Base-by-base conservation (phyloP, 352 stramenopile species). In the Phytophthora litchii region DNA sequence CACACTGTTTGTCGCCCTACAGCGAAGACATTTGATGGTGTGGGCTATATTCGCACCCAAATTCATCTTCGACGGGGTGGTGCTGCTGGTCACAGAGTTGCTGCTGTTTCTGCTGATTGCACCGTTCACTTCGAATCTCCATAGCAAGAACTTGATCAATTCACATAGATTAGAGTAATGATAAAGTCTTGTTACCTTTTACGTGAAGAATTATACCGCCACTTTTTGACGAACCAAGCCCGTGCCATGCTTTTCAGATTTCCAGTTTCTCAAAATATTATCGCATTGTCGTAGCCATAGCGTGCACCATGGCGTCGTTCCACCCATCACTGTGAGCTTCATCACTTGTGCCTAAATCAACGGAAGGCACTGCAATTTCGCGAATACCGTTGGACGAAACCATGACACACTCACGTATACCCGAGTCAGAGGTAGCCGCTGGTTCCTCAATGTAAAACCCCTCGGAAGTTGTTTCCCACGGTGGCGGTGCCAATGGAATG, bases 21-120 rank as follows among this genome's bases (percentile, higher is more conserved):
- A 94, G 70, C 78, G 90, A 27, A 84, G 91, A 14, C 91, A 97
- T 60, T 72, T 97, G 37, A 97, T 97, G 88, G 89, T 97, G 34
- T 97, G 91, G 91, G 89, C 89, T 10, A 95, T 97, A 48, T 97
- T 97, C 64, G 89, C 91, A 2, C 89, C 89, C 34, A 96, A 96
- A 63, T 96, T 93, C 65, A 76, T 96, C 44, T 97, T 95, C 45
- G 89, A 97, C 31, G 80, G 76, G 23, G 51, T 86, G 13, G 70
- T 78, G 14, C 54, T 91, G 54, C 56, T 93, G 12, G 64, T 87
- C n/a, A 61, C 74, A 5, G 78, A 89, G 47, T 27, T 62, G 14
- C 32, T 86, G 16, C 19, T 81, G 44, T 48, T 84, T 52, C n/a
- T 85, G 37, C 54, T 85, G 48, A 12, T 67, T 23, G 38, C 56